phyloP scores from a whole-genome alignment of 192 early-diverging fungal genomes.

The Mortierella claussenii region DNA sequence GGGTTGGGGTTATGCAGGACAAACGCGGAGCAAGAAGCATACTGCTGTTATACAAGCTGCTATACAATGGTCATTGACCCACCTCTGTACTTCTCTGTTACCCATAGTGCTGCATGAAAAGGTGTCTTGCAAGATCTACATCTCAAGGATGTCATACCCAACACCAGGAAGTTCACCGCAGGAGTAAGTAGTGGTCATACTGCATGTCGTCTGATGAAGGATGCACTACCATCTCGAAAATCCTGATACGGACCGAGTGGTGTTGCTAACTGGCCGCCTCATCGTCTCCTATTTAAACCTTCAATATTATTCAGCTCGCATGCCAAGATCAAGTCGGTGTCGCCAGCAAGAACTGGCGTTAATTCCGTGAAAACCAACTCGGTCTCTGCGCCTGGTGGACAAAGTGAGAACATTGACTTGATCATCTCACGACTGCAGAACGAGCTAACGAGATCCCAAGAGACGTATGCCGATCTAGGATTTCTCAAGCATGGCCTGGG shows the following conservation, averaged over 20 bases:
- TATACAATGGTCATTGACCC: neutral
- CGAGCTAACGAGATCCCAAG: conserved; percentile 46
- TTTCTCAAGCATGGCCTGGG: conserved; percentile 34
- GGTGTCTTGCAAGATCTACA: conserved; percentile 48
- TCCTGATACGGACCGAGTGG: no score
- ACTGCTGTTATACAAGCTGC: no score
- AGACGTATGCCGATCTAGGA: conserved; percentile 42
- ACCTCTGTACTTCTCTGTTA: neutral
- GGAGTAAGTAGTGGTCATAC: conserved; percentile 46
- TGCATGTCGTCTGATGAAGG: no score
- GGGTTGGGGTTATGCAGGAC: no score
- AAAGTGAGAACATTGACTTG: conserved; percentile 45
- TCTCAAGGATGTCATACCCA: conserved; percentile 37
- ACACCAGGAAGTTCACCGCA: conserved; percentile 39
- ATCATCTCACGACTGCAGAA: conserved; percentile 46
- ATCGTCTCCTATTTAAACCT: neutral
- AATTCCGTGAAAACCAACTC: conserved; percentile 14
- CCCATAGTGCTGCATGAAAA: conserved; percentile 45
- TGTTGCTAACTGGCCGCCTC: no score
- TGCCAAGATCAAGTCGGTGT: conserved; percentile 26
- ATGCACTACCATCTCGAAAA: no score
- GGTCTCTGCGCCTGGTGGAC: conserved; percentile 11
- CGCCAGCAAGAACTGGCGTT: conserved; percentile 16
- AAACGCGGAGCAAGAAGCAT: no score
- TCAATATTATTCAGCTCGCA: conserved; percentile 26